Conservation (phyloP, 768 basidiomycete species). For the Rhizopogon vesiculosus region DNA sequence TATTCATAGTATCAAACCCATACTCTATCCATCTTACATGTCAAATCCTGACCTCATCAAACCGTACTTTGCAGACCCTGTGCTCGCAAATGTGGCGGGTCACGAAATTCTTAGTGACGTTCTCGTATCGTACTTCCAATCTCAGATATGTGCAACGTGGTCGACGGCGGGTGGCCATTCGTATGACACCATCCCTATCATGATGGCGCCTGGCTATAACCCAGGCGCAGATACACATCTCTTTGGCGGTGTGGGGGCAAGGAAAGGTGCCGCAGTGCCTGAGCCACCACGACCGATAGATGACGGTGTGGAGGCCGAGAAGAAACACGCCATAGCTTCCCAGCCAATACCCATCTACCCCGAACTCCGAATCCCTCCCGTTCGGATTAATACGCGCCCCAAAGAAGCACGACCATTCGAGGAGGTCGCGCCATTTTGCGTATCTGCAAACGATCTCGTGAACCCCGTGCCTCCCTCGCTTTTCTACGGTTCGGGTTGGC, state of each 20-base stretch:
- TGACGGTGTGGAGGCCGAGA: constrained; percentile 27
- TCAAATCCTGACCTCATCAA: constrained; percentile 57
- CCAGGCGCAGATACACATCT: constrained; percentile 44
- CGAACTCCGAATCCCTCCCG: constrained; percentile 53
- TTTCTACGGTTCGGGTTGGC: constrained; percentile 94
- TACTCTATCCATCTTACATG: constrained; percentile 82
- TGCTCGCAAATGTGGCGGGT: constrained; percentile 76
- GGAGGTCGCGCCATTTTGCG: constrained; percentile 90
- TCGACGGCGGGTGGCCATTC: constrained; percentile 60
- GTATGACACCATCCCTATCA: constrained; percentile 51
- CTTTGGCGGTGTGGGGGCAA: constrained; percentile 81
- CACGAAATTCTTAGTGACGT: constrained; percentile 89
- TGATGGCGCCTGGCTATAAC: constrained; percentile 31
- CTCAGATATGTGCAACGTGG: constrained; percentile 88
- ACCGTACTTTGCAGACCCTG: constrained; percentile 75
- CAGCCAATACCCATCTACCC: constrained; percentile 22
- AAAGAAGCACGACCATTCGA: constrained; percentile 52
- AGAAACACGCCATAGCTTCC: constrained; percentile 12
- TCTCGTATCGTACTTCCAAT: constrained; percentile 87
- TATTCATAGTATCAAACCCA: constrained; percentile 61
- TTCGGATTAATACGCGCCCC: constrained; percentile 68
- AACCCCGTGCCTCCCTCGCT: constrained; percentile 93
- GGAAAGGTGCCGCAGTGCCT: constrained; percentile 64
- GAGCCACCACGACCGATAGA: constrained; percentile 34
- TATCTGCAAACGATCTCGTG: constrained; percentile 95